Evolutionary conservation across 345 rosid genomes (phyloP).

Genomic region (Gossypium raimondii): DNA sequence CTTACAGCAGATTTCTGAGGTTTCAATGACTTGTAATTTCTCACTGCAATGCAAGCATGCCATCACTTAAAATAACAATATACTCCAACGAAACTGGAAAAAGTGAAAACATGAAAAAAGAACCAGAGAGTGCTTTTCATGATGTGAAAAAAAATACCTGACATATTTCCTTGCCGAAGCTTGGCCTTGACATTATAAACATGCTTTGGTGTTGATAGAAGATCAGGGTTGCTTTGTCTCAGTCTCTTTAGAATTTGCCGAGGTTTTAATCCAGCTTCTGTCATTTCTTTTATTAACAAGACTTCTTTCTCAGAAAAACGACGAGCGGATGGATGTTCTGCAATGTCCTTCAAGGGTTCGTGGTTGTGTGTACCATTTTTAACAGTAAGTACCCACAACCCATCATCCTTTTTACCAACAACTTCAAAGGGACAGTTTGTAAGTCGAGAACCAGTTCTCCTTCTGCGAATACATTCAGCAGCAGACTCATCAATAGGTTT

Average conservation of each 20-base stretch:
- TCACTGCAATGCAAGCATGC: slow-evolving; percentile 35
- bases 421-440: slow-evolving; percentile 71
- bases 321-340: slow-evolving; percentile 65
- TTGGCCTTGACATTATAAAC: slow-evolving; percentile 74
- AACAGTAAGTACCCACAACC: slow-evolving; percentile 55
- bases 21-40: slow-evolving; percentile 52
- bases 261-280: slow-evolving; percentile 68
- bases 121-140: background rate
- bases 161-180: slow-evolving; percentile 53
- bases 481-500: slow-evolving; percentile 43
- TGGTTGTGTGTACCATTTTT: slow-evolving; percentile 64
- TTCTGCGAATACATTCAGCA: slow-evolving; percentile 37
- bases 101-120: background rate
- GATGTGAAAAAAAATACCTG: slow-evolving; percentile 29
- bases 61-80: background rate
- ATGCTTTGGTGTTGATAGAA: slow-evolving; percentile 67
- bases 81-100: background rate
- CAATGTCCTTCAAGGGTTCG: slow-evolving; percentile 59
- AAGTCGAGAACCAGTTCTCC: slow-evolving; percentile 55
- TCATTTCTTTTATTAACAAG: slow-evolving; percentile 60
- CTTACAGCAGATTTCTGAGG: slow-evolving; percentile 40
- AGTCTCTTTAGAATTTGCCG: slow-evolving; percentile 63
- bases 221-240: slow-evolving; percentile 65
- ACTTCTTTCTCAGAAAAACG: slow-evolving; percentile 58
- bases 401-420: slow-evolving; percentile 62